Evolutionary conservation across 192 early-diverging fungal genomes (phyloP), one percentile per base, ranked within the genome.

Genomic region (Coemansia sp.): DNA sequence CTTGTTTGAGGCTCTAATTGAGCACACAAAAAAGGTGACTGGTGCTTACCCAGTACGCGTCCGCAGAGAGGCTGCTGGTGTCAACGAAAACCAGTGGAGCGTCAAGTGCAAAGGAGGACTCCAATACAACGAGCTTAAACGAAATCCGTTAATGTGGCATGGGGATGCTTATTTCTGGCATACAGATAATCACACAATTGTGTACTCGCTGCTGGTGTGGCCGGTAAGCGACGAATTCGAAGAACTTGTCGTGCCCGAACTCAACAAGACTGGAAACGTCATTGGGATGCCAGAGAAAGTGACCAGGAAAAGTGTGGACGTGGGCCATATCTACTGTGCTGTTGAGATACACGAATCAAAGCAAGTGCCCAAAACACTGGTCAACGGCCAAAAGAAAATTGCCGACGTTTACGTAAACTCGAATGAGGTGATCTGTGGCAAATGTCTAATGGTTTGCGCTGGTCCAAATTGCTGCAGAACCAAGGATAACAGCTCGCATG

Each of bases 131-230:
- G 52, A 9, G 23, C 52, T 54, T 23, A 54, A 54, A 23, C 21
- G 19, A 3, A 59, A 59, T 9, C 38, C 38, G 15, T 59, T 59
- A 6, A 41, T 19, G 9, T 40, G 57, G 39, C 10, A 59, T 9
- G 39, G 57, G 10, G 16, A 18, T 39, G 39, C 13, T 9, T 41
- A 59, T 59, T 59, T 59, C n/a, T 59, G 32, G 57, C 57, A 59
- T 23, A 59, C 57, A 5, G 57, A 16, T 2, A 3, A 59, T 0
- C 11, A 59, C 8, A 59, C 57, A 6, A 59, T 59, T 13, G 39
- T 39, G 6, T 59, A 59, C 38, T 41, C 52, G 8, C 38, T 59
- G 21, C 8, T 59, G 9, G n/a, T 59, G 13, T 59, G 57, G 57
- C 57, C 39, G 0, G 16, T 41, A 8, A 59, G 16, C 13, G 18